phyloP scores from a whole-genome alignment of 2,329 filamentous ascomycete species.

The Arthrobotrys entomopaga region DNA sequence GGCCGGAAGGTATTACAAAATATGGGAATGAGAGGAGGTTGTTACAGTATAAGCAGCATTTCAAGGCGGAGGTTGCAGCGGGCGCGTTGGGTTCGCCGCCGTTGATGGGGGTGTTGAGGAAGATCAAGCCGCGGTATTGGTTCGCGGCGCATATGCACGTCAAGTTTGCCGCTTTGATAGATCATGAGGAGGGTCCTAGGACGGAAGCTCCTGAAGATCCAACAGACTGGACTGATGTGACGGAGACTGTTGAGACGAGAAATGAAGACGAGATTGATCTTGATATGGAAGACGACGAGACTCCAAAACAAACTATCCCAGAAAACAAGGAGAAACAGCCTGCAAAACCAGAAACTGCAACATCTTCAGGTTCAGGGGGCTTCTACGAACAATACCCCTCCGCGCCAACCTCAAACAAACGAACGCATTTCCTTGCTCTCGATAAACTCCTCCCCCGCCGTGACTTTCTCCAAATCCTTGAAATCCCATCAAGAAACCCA shows the following conservation, averaged over 20 bases:
- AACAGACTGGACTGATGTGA: slow-evolving; percentile 43
- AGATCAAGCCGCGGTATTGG: slow-evolving; percentile 85
- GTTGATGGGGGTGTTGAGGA: slow-evolving; percentile 81
- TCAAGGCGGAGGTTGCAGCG: slow-evolving; percentile 77
- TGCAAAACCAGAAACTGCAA: slow-evolving; percentile 58
- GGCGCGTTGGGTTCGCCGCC: slow-evolving; percentile 83
- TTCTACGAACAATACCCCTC: slow-evolving; percentile 51
- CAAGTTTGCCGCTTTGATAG: slow-evolving; percentile 77
- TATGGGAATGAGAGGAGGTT: slow-evolving; percentile 76
- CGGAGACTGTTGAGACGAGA: slow-evolving; percentile 59
- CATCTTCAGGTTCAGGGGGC: slow-evolving; percentile 67
- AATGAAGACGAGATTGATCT: slow-evolving; percentile 79
- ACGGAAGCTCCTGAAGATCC: slow-evolving; percentile 53
- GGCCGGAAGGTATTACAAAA: slow-evolving; percentile 85
- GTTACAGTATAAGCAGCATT: slow-evolving; percentile 78
- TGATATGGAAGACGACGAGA: slow-evolving; percentile 70
- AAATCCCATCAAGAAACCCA: slow-evolving; percentile 67
- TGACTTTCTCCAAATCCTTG: slow-evolving; percentile 82
- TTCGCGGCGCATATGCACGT: slow-evolving; percentile 93
- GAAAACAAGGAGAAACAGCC: slow-evolving; percentile 41
- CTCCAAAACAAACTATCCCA: slow-evolving; percentile 56
- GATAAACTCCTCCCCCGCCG: slow-evolving; percentile 87
- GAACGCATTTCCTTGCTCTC: slow-evolving; percentile 84
- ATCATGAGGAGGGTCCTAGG: slow-evolving; percentile 64
- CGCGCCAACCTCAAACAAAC: slow-evolving; percentile 69